These are phyloP conservation scores for Kodamaea arcana DNA, from an alignment of 1,139 yeast genomes.

Conservation along the genomic window DNA sequence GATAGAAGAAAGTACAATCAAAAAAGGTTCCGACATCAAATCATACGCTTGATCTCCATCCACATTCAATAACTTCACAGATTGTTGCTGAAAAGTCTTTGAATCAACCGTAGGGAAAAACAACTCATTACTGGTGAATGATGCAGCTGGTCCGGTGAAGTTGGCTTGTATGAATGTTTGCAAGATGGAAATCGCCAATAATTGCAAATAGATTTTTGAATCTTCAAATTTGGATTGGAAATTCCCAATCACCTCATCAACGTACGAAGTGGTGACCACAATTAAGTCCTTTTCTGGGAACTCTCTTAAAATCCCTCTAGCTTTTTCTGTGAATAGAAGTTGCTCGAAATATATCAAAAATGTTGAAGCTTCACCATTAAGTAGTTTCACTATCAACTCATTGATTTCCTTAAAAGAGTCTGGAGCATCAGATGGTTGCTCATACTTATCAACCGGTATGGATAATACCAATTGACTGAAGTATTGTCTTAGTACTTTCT, in stretches of 20 bases:
- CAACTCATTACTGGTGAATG: conserved; percentile 29
- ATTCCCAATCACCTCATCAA: conserved; percentile 12
- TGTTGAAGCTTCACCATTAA: conserved; percentile 25
- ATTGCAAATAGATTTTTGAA: conserved; percentile 24
- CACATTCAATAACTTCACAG: conserved; percentile 39
- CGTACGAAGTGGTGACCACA: conserved; percentile 18
- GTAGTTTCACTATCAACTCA: conserved; percentile 13
- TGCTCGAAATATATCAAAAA: conserved; percentile 15
- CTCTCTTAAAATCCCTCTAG: conserved; percentile 6
- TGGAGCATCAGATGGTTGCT: conserved; percentile 8
- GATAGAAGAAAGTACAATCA: conserved; percentile 44
- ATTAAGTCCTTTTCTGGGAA: conserved; percentile 18
- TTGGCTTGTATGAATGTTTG: conserved; percentile 73
- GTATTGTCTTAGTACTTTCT: conserved; percentile 13
- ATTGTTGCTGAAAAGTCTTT: conserved; percentile 25
- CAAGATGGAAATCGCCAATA: conserved; percentile 53
- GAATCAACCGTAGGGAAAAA: conserved; percentile 31
- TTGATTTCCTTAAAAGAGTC: conserved; percentile 8
- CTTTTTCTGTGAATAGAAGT: conserved; percentile 6
- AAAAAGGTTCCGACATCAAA: conserved; percentile 52
- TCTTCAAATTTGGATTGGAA: conserved; percentile 11
- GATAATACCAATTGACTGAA: conserved; percentile 25
- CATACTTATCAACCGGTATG: conserved; percentile 20
- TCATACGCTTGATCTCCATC: conserved; percentile 67
- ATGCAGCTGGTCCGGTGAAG: conserved; percentile 76